Base-by-base conservation (phyloP, 257 asterid genomes). In the Solanum etuberosum region DNA sequence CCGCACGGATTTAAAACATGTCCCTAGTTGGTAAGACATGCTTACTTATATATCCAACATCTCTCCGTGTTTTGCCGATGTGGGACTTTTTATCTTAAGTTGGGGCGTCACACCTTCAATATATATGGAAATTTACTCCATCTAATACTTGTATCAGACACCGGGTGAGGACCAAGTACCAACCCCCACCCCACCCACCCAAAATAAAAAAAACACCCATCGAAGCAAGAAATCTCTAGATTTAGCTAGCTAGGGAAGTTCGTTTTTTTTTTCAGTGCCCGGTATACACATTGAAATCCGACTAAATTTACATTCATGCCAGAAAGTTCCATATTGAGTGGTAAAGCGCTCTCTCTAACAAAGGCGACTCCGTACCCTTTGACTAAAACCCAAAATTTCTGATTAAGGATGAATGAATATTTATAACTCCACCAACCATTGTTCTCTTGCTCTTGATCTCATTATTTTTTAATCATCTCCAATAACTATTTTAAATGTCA, bases 11-110 rank as follows among this genome's bases (percentile, higher is more conserved):
- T 54, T 54, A 54, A 54, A 54, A 3, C 4, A 1, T 1, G 0
- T 54, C n/a, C 63, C 0, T 51, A 7, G 1, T 54, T 54, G 63
- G 2, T 54, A 54, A 18, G 63, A 0, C 3, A 54, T 18, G 63
- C 1, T 54, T 18, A 54, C n/a, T 54, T 54, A 18, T 2, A 48
- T 54, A 18, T 2, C 10, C 63, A 51, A 18, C 9, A 18, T 18
- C 1, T 54, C 0, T 54, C 1, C 0, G 63, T 51, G 4, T 51
- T 51, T 0, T 18, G 0, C 0, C 0, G 4, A 54, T 54, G 0
- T 54, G 11, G 0, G 0, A 54, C 4, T 18, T 54, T 54, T 54
- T 54, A 18, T 18, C 4, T 54, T 18, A 54, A 54, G 9, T 54
- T 18, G 4, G 1, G 2, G 0, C 2, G 4, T 54, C 63, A 54